These are phyloP conservation scores for Ensete glaucum DNA, from an alignment of 176 grass and related monocot genomes.

Conservation along the genomic window DNA sequence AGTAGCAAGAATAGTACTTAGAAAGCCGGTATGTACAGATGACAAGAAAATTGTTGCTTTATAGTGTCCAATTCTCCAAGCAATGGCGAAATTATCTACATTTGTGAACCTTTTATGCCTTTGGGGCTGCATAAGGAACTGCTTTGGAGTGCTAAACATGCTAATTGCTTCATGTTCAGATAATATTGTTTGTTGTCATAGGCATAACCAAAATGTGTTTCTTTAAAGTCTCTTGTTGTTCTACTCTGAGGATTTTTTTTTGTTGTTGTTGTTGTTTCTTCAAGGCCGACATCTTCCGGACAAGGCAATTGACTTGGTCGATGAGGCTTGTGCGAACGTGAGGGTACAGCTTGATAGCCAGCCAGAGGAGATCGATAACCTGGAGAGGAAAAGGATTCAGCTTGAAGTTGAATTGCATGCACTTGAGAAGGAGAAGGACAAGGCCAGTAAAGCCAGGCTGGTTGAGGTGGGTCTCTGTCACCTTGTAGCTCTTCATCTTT, in stretches of 20 bases:
- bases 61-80: not conserved
- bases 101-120: not conserved
- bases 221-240: not conserved
- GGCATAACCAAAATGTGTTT: not conserved
- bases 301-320: conserved; percentile 75
- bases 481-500: too few species aligned
- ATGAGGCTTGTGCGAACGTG: conserved; percentile 77
- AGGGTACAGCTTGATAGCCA: conserved; percentile 79
- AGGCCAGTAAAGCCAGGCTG: conserved; percentile 56
- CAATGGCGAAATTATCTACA: not conserved
- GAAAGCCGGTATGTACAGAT: too few species aligned
- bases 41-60: too few species aligned
- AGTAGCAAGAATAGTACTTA: not conserved
- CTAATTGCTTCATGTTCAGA: not conserved
- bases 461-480: conserved; percentile 33
- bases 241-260: not conserved
- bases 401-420: conserved; percentile 68
- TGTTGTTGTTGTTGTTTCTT: too few species aligned
- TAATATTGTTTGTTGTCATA: not conserved
- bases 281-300: conserved; percentile 61
- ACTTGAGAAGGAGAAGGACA: conserved; percentile 86
- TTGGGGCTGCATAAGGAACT: not conserved
- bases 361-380: conserved; percentile 74
- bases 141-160: not conserved
- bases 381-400: conserved; percentile 69